A percentile compares a stretch with the other conserved stretches of the same genome.
phyloP scores from a whole-genome alignment of 371 early-diverging fungal genomes.

The Mucor mucedo region DNA sequence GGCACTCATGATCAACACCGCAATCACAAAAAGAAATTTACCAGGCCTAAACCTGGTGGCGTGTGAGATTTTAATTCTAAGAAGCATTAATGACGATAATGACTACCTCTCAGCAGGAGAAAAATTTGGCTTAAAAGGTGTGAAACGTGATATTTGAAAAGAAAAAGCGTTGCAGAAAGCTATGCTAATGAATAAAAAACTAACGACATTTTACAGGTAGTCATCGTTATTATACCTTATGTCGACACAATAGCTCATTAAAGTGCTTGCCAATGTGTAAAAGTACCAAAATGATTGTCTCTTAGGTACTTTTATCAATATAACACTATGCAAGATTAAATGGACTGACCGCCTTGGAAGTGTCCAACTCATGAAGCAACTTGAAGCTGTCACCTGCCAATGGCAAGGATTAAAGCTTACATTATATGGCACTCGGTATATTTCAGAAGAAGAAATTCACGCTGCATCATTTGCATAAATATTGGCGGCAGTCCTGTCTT shows the following conservation, averaged over 20 bases:
- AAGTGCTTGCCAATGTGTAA: no score
- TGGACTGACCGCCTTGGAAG: slow-evolving; percentile 20
- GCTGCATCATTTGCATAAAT: slow-evolving; percentile 18
- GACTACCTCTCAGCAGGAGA: slow-evolving; percentile 27
- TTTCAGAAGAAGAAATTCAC: slow-evolving; percentile 23
- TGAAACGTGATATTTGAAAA: slow-evolving; percentile 16
- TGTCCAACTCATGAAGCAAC: slow-evolving; percentile 19
- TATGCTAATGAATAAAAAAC: slow-evolving; percentile 10
- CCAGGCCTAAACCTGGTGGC: no score
- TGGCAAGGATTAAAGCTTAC: slow-evolving; percentile 22
- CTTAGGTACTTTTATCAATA: no score
- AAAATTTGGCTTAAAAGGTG: slow-evolving; percentile 27
- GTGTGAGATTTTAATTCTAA: slow-evolving; percentile 9
- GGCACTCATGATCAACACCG: no score
- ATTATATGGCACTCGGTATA: slow-evolving; percentile 16
- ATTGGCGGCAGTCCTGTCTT: slow-evolving; percentile 25
- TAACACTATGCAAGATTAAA: not conserved
- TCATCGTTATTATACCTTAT: no score
- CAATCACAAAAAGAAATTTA: no score
- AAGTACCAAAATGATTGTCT: no score
- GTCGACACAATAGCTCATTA: no score
- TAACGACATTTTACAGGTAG: no score
- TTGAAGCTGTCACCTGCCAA: slow-evolving; percentile 32
- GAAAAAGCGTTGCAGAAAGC: slow-evolving; percentile 23
- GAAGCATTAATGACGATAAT: slow-evolving; percentile 17